phyloP scores from a whole-genome alignment of 306 rosid genomes.

The Quillaja saponaria region DNA sequence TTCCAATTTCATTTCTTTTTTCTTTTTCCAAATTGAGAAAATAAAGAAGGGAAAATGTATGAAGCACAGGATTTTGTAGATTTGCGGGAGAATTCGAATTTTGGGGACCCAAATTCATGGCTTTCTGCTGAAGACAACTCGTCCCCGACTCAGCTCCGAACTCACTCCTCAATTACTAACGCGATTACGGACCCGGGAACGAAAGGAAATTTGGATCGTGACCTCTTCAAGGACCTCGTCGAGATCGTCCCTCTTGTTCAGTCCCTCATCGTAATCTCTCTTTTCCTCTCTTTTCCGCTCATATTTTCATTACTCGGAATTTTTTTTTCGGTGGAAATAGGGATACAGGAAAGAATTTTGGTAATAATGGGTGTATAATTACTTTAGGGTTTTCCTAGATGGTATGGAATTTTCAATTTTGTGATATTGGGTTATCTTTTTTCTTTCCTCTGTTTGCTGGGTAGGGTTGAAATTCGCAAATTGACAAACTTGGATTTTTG shows the following conservation, averaged over 20 bases:
- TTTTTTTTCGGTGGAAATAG: background rate
- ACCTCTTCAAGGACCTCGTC: constrained; percentile 81
- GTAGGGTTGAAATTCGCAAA: no score
- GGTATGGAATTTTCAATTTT: no score
- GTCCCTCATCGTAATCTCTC: constrained; percentile 33
- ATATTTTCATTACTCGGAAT: background rate
- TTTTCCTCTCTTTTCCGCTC: background rate
- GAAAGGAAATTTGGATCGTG: constrained; percentile 70
- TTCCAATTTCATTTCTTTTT: constrained; percentile 10
- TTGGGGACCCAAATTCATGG: constrained; percentile 75
- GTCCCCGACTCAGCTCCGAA: constrained; percentile 46
- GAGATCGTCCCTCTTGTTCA: constrained; percentile 54
- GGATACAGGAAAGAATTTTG: background rate
- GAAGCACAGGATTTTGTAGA: constrained; percentile 64
- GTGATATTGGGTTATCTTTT: no score
- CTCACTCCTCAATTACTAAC: constrained; percentile 43
- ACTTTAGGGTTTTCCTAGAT: no score
- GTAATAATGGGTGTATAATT: no score
- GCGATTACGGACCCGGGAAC: constrained; percentile 31
- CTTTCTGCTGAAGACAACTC: constrained; percentile 57
- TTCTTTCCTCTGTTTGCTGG: no score
- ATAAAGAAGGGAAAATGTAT: constrained; percentile 42
- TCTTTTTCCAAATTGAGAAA: background rate
- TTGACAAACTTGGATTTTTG: no score
- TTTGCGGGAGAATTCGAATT: constrained; percentile 53